Base-by-base conservation (phyloP, 2,329 filamentous ascomycete genomes). In the Atkinsonella hypoxylon region DNA sequence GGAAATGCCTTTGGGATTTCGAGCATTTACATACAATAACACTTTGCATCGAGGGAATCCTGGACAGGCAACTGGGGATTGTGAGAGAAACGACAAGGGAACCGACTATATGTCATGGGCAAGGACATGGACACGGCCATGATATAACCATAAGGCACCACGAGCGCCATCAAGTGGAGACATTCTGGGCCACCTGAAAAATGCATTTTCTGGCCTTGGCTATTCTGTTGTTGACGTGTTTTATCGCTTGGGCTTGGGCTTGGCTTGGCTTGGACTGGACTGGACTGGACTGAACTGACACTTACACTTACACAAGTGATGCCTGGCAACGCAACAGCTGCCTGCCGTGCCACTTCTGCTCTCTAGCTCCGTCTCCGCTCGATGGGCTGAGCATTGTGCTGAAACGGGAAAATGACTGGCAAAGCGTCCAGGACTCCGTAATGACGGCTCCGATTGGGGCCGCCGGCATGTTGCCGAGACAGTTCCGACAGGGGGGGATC, bases 161-260 rank as follows among this genome's bases (percentile, higher is more conserved):
- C 39, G 39, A 48, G 11, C 15, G 34, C 46, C 41, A 49, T 44
- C 31, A 38, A 20, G 47, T 49, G 47, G 47, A 49, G 47, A 48
- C 47, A 49, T 40, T 17, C 38, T 30, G 30, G 26, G 26, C 26
- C 26, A 26, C 26, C 26, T 26, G 26, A 5, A 26, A 26, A 26
- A 26, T 8, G 6, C 5, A 26, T 26, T 26, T 26, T 7, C 26
- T 26, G 26, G 4, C 26, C 26, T 26, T 26, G 26, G 26, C 26
- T 26, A 8, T 26, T 26, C 4, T 5, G 7, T 26, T 26, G 5
- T 26, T 26, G 26, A 26, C 26, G 26, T 26, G 26, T 26, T 26
- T 26, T 26, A 7, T 26, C 26, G 26, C 26, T 26, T 26, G 5
- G 26, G 26, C 26, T 5, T 22, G 20, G 20, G 20, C 20, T 22